Conservation (phyloP, 306 rosid genomes). For the Ormosia emarginata region DNA sequence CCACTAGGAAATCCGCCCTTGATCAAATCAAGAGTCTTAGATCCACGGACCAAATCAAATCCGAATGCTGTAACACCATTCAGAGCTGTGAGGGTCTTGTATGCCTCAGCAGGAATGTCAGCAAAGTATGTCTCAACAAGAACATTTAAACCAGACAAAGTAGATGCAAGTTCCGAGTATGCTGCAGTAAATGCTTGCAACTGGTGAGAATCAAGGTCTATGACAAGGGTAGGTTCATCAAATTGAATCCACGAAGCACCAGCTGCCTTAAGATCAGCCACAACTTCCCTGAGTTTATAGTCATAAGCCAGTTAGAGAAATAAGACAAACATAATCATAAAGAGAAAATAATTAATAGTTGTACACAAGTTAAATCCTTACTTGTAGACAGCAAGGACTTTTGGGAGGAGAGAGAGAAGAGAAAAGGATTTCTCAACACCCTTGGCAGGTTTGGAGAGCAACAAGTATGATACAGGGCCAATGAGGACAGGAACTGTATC, state of each 20-base stretch:
- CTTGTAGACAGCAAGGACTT: slow-evolving; percentile 72
- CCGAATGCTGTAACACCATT: slow-evolving; percentile 71
- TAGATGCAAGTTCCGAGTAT: slow-evolving; percentile 62
- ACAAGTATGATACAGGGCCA: slow-evolving; percentile 84
- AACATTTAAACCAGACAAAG: slow-evolving; percentile 69
- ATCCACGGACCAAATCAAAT: slow-evolving; percentile 80
- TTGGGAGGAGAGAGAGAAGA: slow-evolving; percentile 71
- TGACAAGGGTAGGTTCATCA: slow-evolving; percentile 83
- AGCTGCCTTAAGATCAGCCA: slow-evolving; percentile 79
- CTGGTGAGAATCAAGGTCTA: slow-evolving; percentile 67
- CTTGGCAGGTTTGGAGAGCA: slow-evolving; percentile 84
- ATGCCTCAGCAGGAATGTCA: slow-evolving; percentile 74
- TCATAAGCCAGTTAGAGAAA: slow-evolving; percentile 21
- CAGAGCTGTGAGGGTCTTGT: slow-evolving; percentile 63
- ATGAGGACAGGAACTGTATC: slow-evolving; percentile 77
- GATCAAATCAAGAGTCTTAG: slow-evolving; percentile 61
- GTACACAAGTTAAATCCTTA: slow-evolving; percentile 20
- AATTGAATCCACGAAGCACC: slow-evolving; percentile 90
- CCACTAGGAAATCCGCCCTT: slow-evolving; percentile 71
- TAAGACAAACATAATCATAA: neutral
- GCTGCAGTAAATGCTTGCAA: slow-evolving; percentile 71
- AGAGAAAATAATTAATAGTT: neutral
- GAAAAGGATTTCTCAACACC: slow-evolving; percentile 64
- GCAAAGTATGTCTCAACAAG: slow-evolving; percentile 85
- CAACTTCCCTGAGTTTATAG: slow-evolving; percentile 62